Percentiles rank a stretch among this genome's conserved stretches.
These are phyloP conservation scores for Paraphysoderma sedebokerense DNA, from an alignment of 371 early-diverging fungal species.

Conservation along the genomic window DNA sequence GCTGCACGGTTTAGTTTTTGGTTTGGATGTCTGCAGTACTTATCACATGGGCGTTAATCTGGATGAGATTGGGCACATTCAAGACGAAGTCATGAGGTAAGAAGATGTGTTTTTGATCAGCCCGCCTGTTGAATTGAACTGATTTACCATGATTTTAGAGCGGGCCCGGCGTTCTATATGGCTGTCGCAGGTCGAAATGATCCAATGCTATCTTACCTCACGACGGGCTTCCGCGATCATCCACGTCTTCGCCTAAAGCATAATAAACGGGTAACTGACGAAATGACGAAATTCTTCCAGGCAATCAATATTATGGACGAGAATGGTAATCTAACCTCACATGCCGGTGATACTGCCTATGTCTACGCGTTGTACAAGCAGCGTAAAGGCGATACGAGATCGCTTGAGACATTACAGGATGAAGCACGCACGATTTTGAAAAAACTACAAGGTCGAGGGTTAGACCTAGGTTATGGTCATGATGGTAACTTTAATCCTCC, in stretches of 20 bases:
- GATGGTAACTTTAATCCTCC: background rate
- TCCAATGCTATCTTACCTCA: slow-evolving; percentile 3
- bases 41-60: background rate
- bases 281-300: background rate
- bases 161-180: slow-evolving; percentile 1
- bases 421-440: background rate
- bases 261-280: background rate
- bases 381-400: background rate
- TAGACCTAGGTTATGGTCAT: slow-evolving; percentile 3
- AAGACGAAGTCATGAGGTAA: background rate
- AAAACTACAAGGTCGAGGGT: background rate
- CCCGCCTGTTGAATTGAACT: too few relatives aligned
- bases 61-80: background rate
- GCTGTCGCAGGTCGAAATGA: slow-evolving; percentile 1
- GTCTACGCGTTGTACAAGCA: background rate
- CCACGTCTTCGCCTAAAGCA: background rate
- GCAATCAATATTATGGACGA: background rate
- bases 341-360: background rate
- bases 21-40: background rate
- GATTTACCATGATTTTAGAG: too few relatives aligned
- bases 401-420: background rate
- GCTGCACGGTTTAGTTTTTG: background rate
- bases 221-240: slow-evolving; percentile 1
- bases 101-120: background rate
- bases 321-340: background rate